These are phyloP conservation scores for Blastobotrys robertii DNA, from an alignment of 805 yeast species.

Conservation along the genomic window DNA sequence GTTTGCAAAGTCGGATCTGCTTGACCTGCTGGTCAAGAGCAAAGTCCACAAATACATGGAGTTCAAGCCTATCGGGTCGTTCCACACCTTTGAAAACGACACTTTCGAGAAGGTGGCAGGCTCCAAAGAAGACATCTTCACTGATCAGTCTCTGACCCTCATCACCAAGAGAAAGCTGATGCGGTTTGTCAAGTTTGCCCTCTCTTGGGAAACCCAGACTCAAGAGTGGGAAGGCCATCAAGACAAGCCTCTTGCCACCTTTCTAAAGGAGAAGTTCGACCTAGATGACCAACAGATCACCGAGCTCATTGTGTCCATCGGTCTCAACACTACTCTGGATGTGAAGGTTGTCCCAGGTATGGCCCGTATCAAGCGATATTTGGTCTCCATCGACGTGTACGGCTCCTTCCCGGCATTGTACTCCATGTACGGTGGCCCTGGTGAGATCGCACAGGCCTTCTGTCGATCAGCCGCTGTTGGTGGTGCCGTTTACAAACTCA, in stretches of 20 bases:
- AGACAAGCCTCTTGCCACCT: constrained; percentile 46
- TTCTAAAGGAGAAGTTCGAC: constrained; percentile 56
- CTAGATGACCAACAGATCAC: constrained; percentile 64
- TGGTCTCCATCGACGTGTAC: constrained; percentile 79
- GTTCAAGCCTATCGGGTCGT: constrained; percentile 77
- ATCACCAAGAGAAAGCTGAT: constrained; percentile 73
- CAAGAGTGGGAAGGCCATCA: constrained; percentile 49
- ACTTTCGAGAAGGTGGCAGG: constrained; percentile 76
- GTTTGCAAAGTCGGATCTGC: constrained; percentile 83
- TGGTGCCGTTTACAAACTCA: constrained; percentile 85
- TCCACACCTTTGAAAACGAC: constrained; percentile 93
- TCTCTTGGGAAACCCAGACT: constrained; percentile 54
- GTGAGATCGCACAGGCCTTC: constrained; percentile 93
- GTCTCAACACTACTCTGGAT: constrained; percentile 54
- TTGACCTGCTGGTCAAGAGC: constrained; percentile 67
- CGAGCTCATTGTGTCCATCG: constrained; percentile 81
- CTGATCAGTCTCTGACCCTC: constrained; percentile 69
- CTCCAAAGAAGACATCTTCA: constrained; percentile 87
- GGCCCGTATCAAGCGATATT: constrained; percentile 70
- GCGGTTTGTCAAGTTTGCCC: constrained; percentile 84
- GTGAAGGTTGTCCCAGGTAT: constrained; percentile 68
- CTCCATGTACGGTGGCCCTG: constrained; percentile 92
- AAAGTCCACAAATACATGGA: constrained; percentile 88
- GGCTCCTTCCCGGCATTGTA: constrained; percentile 90
- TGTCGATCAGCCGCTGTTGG: constrained; percentile 98